Base-by-base conservation (phyloP, 306 rosid genomes). In the Senna siamea region DNA sequence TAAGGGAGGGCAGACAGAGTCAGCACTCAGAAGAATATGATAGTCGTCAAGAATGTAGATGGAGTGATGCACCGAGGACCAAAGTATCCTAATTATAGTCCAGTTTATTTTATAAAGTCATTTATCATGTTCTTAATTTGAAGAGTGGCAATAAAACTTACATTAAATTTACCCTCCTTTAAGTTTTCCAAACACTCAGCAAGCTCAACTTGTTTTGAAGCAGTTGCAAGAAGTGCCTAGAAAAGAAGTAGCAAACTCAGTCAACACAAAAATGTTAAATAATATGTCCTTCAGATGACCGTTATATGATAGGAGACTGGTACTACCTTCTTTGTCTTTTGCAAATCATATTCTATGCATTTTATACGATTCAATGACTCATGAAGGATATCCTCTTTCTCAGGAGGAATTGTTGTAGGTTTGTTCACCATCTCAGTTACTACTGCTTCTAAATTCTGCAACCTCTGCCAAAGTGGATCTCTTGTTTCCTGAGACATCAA, bases 291-390 rank as follows among this genome's bases (percentile, higher is more conserved):
- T 65, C 80, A 57, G 51, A 51, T 51, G 44, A 56, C 66, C 53
- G 34, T 52, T 70, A 64, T 66, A 63, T 32, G 71, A 68, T 58
- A 73, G 69, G 76, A 82, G 70, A 72, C 58, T 44, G 76, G 46
- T 76, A 75, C 78, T 86, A 93, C 98, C 82, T 82, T 89, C 81
- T 88, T 91, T 47, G 98, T 93, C 86, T 93, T 93, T 66, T 88
- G 98, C 77, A 93, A 85, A 88, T 93, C 98, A 76, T 86, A 70
- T 73, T 93, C 98, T 67, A 93, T 91, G 35, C 78, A 88, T 74
- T 88, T 93, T 58, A 93, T 93, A n/a, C 98, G 98, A 82, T 72
- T 89, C 81, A 93, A 69, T 23, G 96, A 93, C 83, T 93, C 98
- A 13, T 74, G 85, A 88, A 93, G 97, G 77, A 93, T 89, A 82